Conservation (phyloP, 176 grass and related monocot species). For the Otatea glauca region DNA sequence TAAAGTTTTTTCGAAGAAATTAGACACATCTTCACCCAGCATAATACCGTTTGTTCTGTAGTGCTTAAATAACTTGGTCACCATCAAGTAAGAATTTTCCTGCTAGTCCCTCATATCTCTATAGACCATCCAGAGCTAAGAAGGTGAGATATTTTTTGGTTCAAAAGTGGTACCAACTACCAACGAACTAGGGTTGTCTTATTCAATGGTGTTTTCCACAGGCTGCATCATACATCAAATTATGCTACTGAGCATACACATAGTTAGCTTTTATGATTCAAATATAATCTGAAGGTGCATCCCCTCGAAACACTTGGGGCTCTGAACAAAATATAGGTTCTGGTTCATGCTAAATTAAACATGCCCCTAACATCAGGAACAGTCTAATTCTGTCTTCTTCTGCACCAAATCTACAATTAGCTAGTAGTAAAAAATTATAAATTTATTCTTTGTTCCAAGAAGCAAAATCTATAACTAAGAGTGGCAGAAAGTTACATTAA, state of each 20-base stretch:
- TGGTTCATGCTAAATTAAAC: not conserved
- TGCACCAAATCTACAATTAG: slow-evolving; percentile 28
- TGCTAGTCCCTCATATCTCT: slow-evolving; percentile 14
- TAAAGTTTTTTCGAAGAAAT: slow-evolving; percentile 11
- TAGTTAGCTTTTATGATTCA: slow-evolving; percentile 32
- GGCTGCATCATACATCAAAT: slow-evolving; percentile 17
- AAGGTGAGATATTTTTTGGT: slow-evolving; percentile 41
- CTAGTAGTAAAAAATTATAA: not conserved
- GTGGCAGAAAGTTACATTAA: not conserved
- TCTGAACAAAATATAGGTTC: not conserved
- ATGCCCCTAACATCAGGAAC: slow-evolving; percentile 23
- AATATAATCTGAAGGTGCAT: slow-evolving; percentile 25
- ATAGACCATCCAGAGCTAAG: slow-evolving; percentile 29
- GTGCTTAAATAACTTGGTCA: slow-evolving; percentile 1
- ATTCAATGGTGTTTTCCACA: slow-evolving; percentile 38
- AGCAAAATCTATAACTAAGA: slow-evolving; percentile 24
- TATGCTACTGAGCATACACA: slow-evolving; percentile 23
- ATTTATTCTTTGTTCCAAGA: slow-evolving; percentile 9
- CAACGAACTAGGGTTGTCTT: slow-evolving; percentile 43
- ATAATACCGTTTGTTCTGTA: slow-evolving; percentile 3
- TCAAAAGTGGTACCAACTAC: slow-evolving; percentile 26
- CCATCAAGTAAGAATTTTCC: slow-evolving; percentile 36
- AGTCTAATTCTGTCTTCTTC: not conserved
- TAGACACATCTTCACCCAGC: slow-evolving; percentile 12
- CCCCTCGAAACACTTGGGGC: not conserved